These are phyloP conservation scores for Pseudofabraea citricarpa DNA, from an alignment of 2,329 filamentous ascomycete genomes.

Conservation along the genomic window DNA sequence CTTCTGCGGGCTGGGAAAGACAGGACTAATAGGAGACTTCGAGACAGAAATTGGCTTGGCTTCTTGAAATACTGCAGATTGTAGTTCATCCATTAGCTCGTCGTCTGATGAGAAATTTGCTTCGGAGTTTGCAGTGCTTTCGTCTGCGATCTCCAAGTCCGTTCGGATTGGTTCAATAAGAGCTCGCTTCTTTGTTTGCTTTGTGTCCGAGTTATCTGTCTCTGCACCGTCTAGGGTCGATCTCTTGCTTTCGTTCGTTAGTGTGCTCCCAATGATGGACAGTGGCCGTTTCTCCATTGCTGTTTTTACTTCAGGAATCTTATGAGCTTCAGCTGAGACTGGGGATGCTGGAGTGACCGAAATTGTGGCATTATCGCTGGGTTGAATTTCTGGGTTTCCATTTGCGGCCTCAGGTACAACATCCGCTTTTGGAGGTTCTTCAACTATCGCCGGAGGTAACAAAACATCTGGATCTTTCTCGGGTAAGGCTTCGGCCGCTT, in stretches of 20 bases:
- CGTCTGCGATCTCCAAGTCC: slow-evolving; percentile 33
- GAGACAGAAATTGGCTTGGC: slow-evolving; percentile 75
- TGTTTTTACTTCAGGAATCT: too few species aligned
- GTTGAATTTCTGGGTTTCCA: too few species aligned
- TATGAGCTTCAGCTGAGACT: too few species aligned
- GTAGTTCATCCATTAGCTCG: slow-evolving; percentile 78
- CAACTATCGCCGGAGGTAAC: too few species aligned
- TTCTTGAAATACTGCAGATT: slow-evolving; percentile 75
- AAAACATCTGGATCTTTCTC: background rate
- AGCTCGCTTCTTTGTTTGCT: slow-evolving; percentile 18
- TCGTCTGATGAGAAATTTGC: slow-evolving; percentile 65
- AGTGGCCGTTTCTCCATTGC: too few species aligned
- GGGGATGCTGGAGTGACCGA: too few species aligned
- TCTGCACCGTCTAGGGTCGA: slow-evolving; percentile 18
- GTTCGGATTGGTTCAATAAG: slow-evolving; percentile 51
- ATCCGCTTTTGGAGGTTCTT: too few species aligned
- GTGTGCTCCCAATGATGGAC: too few species aligned
- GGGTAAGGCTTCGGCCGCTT: background rate
- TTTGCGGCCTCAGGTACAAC: too few species aligned
- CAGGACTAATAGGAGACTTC: slow-evolving; percentile 75
- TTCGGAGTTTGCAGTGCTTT: slow-evolving; percentile 29
- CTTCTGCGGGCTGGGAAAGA: slow-evolving; percentile 39
- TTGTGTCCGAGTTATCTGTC: slow-evolving; percentile 9
- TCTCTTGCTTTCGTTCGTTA: too few species aligned
- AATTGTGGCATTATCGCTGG: too few species aligned